Base-by-base conservation (phyloP, 2,329 filamentous ascomycete genomes). In the Ophiostoma perfectum region DNA sequence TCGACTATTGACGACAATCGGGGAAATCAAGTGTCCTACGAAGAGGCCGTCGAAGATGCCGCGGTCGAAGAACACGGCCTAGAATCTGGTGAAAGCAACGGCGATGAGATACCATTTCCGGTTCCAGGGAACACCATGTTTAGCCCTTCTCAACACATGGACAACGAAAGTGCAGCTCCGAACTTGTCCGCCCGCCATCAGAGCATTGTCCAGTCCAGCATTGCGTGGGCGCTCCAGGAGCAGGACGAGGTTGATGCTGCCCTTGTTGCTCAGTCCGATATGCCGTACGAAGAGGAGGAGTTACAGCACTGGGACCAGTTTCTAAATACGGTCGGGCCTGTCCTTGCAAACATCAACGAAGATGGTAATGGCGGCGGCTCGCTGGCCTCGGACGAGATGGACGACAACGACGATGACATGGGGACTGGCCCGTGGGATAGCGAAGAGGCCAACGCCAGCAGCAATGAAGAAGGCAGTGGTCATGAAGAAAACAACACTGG, bases 1-100 rank as follows among this genome's bases (percentile, higher is more conserved):
- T 77, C 3, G 78, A 78, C 67, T 73, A 77, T 38, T 76, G 78
- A 63, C 76, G 63, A 64, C 63, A 14, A 3, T 4, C 18, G 7
- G 6, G 64, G 65, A 27, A 55, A 42, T 11, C 65, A 14, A 6
- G 49, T 62, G 8, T 65, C 66, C 14, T 67, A 69, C 7, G 55
- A 64, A 49, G 73, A 74, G 27, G 74, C 73, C 0, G 75, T 78
- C 49, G 74, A 77, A n/a, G 77, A 79, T 45, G 76, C 78, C 7
- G 38, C 47, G 8, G 64, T 66, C 11, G 67, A 69, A 3, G 68
- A 27, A 27, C 27, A 27, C 27, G 27, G 27, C 27, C 27, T 27
- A 27, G 27, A 27, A 27, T 2, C 27, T 27, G 2, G 27, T 27
- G 27, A 27, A 27, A 27, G 27, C 27, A 27, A 70, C 8, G 60